Conservation (phyloP, 768 basidiomycete species). For the Boletus tomentosulus region DNA sequence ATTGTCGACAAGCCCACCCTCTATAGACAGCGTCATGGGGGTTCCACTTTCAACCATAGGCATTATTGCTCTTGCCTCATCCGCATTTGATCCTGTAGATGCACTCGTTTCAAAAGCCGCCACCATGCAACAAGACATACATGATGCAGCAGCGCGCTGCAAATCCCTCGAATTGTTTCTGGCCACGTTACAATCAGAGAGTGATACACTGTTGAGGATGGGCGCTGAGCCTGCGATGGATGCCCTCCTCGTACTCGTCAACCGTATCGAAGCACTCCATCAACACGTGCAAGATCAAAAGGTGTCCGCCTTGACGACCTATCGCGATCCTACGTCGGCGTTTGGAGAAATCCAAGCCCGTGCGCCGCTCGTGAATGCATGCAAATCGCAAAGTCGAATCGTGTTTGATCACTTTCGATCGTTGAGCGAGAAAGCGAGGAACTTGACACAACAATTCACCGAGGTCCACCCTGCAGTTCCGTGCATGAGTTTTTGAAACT, state of each 20-base stretch:
- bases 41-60: neutral
- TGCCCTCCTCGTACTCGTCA: constrained; percentile 1
- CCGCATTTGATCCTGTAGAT: neutral
- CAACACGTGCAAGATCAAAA: neutral
- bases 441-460: constrained; percentile 4
- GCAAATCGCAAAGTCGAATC: constrained; percentile 5
- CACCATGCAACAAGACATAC: constrained; percentile 7
- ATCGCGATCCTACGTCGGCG: constrained; percentile 1
- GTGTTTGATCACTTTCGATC: constrained; percentile 4
- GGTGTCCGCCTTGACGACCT: neutral
- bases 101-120: neutral
- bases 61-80: neutral
- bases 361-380: constrained; percentile 2
- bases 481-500: no score
- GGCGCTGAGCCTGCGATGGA: constrained; percentile 7
- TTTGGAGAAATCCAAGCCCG: neutral
- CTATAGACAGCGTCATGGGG: neutral
- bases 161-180: constrained; percentile 2
- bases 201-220: constrained; percentile 1
- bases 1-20: neutral
- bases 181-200: neutral
- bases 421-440: constrained; percentile 7
- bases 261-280: constrained; percentile 6
- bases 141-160: neutral
- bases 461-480: constrained; percentile 1